A percentile compares a stretch with the other conserved stretches of the same genome.
phyloP scores from a whole-genome alignment of 352 stramenopile genomes.

The Globisporangium recalcitrans region DNA sequence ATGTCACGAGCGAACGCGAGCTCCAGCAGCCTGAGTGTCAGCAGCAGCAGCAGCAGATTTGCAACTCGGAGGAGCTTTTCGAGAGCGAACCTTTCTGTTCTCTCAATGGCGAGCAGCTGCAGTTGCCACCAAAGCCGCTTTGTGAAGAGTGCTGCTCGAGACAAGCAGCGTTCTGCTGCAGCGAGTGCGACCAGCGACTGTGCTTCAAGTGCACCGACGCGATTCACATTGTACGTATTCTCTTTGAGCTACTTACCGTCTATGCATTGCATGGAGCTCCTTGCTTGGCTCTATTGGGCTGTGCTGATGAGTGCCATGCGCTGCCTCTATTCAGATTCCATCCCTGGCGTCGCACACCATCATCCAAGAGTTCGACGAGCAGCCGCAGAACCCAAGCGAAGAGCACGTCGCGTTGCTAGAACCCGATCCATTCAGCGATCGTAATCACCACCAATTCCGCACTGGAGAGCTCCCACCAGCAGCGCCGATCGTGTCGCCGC shows the following conservation, averaged over 20 bases:
- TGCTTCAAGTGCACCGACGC: slow-evolving; percentile 66
- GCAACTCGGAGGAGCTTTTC: background rate
- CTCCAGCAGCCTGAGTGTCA: slow-evolving; percentile 12
- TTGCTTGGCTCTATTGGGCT: background rate
- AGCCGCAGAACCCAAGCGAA: background rate
- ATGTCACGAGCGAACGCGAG: slow-evolving; percentile 20
- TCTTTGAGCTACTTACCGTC: too few species aligned
- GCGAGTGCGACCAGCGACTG: slow-evolving; percentile 39
- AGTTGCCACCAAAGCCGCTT: background rate
- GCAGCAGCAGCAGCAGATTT: background rate
- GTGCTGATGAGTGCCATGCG: background rate
- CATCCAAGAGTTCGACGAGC: slow-evolving; percentile 12
- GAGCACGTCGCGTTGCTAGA: background rate
- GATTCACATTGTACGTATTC: slow-evolving; percentile 69
- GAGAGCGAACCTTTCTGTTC: background rate
- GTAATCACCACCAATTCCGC: background rate
- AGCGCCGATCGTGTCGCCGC: slow-evolving; percentile 9
- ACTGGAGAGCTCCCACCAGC: slow-evolving; percentile 7
- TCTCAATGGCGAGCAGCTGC: background rate
- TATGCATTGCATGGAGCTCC: too few species aligned
- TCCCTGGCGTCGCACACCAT: slow-evolving; percentile 35
- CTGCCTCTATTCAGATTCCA: slow-evolving; percentile 32
- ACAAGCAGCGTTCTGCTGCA: slow-evolving; percentile 25
- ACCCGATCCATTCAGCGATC: background rate
- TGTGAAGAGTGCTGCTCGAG: slow-evolving; percentile 61